phyloP scores from a whole-genome alignment of 2,329 filamentous ascomycete genomes.

The Ophiostoma australiae region DNA sequence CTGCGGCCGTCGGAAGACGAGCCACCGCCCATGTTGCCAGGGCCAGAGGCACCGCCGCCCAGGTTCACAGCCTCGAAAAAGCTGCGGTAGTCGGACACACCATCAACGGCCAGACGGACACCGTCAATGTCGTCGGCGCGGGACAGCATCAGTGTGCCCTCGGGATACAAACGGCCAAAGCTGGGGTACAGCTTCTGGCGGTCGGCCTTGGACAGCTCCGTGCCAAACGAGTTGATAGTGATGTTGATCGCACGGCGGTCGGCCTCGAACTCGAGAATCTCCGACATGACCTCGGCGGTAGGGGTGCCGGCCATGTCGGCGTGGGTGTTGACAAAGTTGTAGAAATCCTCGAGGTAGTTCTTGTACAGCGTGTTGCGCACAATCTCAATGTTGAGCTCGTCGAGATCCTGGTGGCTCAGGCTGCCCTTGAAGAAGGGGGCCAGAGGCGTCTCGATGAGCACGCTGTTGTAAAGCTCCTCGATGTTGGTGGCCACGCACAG shows the following conservation, averaged over 20 bases:
- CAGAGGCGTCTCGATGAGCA: conserved; percentile 91
- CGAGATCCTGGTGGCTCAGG: conserved; percentile 90
- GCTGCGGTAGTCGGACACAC: conserved; percentile 84
- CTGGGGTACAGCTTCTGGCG: conserved; percentile 93
- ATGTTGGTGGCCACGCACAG: conserved; percentile 97
- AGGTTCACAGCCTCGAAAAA: conserved; percentile 92
- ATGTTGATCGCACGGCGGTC: conserved; percentile 98
- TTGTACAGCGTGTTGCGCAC: conserved; percentile 98
- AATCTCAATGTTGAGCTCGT: conserved; percentile 99
- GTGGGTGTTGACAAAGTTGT: conserved; percentile 87
- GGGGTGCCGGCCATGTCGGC: conserved; percentile 82
- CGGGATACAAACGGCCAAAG: conserved; percentile 87
- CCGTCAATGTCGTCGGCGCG: conserved; percentile 92
- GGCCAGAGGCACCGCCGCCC: conserved; percentile 62
- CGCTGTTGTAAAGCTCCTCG: conserved; percentile 97
- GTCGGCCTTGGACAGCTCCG: conserved; percentile 87
- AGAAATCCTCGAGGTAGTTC: conserved; percentile 98
- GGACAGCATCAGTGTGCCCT: conserved; percentile 91
- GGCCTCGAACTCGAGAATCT: conserved; percentile 94
- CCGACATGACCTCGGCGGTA: conserved; percentile 89
- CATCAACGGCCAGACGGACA: conserved; percentile 88
- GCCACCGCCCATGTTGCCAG: conserved; percentile 62
- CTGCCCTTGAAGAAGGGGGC: conserved; percentile 97
- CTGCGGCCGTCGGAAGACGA: conserved; percentile 81
- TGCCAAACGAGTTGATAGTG: conserved; percentile 96